phyloP scores from a whole-genome alignment of 2,329 filamentous ascomycete genomes.

The Didymella pomorum region DNA sequence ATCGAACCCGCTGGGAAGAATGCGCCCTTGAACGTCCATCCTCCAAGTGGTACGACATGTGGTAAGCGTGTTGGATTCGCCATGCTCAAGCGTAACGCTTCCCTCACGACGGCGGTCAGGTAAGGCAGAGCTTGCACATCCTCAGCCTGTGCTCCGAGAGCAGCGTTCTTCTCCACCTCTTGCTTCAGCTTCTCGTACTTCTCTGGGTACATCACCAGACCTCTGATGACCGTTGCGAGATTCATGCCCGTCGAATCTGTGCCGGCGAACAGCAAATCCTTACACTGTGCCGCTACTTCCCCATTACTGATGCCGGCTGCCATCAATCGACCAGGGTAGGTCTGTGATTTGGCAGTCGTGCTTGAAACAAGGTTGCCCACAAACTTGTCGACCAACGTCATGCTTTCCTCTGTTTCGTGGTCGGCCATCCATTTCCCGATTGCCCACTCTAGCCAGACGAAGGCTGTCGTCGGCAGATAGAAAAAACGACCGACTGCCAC shows the following conservation, averaged over 20 bases:
- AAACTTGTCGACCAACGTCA: slow-evolving; percentile 55
- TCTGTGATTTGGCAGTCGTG: slow-evolving; percentile 47
- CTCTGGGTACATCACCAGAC: slow-evolving; percentile 28
- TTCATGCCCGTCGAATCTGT: slow-evolving; percentile 44
- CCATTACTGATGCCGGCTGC: slow-evolving; percentile 53
- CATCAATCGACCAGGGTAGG: slow-evolving; percentile 60
- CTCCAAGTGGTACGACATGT: slow-evolving; percentile 38
- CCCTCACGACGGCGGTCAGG: slow-evolving; percentile 57
- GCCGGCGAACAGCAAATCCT: slow-evolving; percentile 56
- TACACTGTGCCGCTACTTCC: slow-evolving; percentile 61
- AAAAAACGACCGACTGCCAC: slow-evolving; percentile 65
- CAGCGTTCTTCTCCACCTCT: slow-evolving; percentile 30
- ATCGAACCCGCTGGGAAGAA: slow-evolving; percentile 36
- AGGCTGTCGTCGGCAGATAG: slow-evolving; percentile 57
- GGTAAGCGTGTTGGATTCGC: slow-evolving; percentile 45
- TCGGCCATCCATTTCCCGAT: slow-evolving; percentile 48
- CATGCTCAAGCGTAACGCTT: slow-evolving; percentile 56
- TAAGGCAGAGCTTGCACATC: slow-evolving; percentile 51
- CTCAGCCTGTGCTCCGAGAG: slow-evolving; percentile 18
- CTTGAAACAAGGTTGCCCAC: slow-evolving; percentile 52
- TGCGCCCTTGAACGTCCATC: slow-evolving; percentile 38
- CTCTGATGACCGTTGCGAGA: slow-evolving; percentile 34
- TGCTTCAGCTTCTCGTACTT: slow-evolving; percentile 31
- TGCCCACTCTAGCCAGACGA: slow-evolving; percentile 52
- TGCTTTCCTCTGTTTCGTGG: slow-evolving; percentile 45